These are phyloP conservation scores for Xylariaceae sp. DNA, from an alignment of 2,329 filamentous ascomycete species.

Conservation along the genomic window DNA sequence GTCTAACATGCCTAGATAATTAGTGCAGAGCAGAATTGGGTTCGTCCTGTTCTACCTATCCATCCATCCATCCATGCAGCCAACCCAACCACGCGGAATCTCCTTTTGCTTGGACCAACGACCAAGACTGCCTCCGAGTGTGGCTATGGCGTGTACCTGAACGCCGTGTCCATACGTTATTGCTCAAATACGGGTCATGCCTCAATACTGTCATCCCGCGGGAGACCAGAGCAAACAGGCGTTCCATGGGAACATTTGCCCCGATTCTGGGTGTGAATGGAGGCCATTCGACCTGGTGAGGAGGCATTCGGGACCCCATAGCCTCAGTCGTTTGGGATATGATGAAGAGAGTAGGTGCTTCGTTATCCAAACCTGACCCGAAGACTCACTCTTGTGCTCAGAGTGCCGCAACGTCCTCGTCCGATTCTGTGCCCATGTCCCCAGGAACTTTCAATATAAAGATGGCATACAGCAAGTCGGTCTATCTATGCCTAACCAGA, in stretches of 20 bases:
- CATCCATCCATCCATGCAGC: background rate
- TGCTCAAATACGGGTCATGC: background rate
- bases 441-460: constrained; percentile 42
- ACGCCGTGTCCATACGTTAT: background rate
- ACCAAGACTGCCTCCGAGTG: background rate
- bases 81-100: background rate
- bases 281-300: constrained; percentile 15
- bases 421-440: constrained; percentile 39
- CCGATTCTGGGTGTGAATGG: constrained; percentile 15
- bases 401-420: constrained; percentile 43
- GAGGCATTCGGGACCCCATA: constrained; percentile 24
- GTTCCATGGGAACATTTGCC: background rate
- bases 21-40: background rate
- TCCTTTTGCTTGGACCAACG: background rate
- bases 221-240: background rate
- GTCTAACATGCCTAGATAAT: background rate
- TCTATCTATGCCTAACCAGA: constrained; percentile 1
- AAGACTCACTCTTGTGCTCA: constrained; percentile 18
- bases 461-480: constrained; percentile 40
- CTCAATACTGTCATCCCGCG: background rate
- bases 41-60: background rate
- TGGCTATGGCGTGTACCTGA: background rate
- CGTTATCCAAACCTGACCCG: background rate
- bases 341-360: constrained; percentile 27
- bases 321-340: constrained; percentile 24